Base-by-base conservation (phyloP, 2,329 filamentous ascomycete species). In the Neofusicoccum umdonicola region DNA sequence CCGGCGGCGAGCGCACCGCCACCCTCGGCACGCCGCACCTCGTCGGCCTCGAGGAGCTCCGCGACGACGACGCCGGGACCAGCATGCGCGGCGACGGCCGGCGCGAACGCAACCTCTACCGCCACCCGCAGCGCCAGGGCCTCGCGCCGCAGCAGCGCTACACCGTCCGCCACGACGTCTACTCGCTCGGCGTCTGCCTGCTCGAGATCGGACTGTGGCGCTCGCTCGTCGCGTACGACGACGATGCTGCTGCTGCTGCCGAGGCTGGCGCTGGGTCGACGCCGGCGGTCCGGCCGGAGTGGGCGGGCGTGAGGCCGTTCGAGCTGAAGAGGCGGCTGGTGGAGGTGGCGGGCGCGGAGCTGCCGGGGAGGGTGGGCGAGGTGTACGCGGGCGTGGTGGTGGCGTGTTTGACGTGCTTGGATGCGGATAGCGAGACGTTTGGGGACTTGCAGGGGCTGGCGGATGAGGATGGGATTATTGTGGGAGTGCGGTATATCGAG, bases 91-190 rank as follows among this genome's bases (percentile, higher is more conserved):
- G 79, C 0, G 81, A 84, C 67, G 62, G 62, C 1, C 69, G 66
- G 0, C 81, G 77, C 78, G 70, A 80, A 5, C 71, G 73, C n/a
- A 81, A 85, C 54, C 45, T 86, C 0, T 87, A 86, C 66, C 78
- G 80, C 0, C 84, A 86, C 66, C 82, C 83, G 0, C 65, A 67
- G 0, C 78, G 83, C 0, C 82, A 85, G 67, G 82, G 83, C 0
- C 22, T 74, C 0, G 66, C 67, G 2, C 73, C 76, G 0, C 70
- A 77, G 31, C 75, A 80, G 0, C 63, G 67, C 0, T 86, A 83
- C 66, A 71, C 67, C 1, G 85, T 85, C 80, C 79, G 83, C 61
- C 84, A 87, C 68, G 83, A 86, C 65, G 82, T 87, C 11, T 86
- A 86, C 70, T 84, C 82, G 62, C 76, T 86, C 0, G 84, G 84